Percentiles rank a stretch among this genome's conserved stretches.
These are phyloP conservation scores for Penicillium maclennaniae DNA, from an alignment of 495 filamentous ascomycete genomes.

Conservation along the genomic window DNA sequence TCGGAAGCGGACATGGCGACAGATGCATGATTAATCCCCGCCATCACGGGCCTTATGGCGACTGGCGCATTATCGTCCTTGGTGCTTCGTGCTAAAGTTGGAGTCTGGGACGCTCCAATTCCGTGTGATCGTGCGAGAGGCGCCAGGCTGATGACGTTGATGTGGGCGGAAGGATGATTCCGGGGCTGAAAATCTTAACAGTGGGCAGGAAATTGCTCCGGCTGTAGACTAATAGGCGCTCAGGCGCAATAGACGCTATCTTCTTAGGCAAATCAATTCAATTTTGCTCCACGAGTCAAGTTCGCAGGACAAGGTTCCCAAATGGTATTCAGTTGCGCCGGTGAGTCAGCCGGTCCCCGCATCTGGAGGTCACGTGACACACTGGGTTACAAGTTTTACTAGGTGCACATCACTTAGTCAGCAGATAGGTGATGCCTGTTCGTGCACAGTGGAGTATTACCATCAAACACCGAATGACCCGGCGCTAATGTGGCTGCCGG, in stretches of 20 bases:
- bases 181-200: not conserved
- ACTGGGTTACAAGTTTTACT: too few species aligned
- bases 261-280: slow-evolving; percentile 1
- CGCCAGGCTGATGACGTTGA: slow-evolving; percentile 40
- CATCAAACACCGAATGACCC: too few species aligned
- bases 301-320: slow-evolving; percentile 2
- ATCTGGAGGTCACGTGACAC: too few species aligned
- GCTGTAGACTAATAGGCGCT: not conserved
- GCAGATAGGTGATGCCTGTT: too few species aligned
- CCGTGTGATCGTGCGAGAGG: slow-evolving; percentile 34
- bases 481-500: not conserved
- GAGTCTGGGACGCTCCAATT: slow-evolving; percentile 36
- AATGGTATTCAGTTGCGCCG: not conserved
- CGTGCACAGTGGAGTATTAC: too few species aligned
- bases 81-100: slow-evolving; percentile 24
- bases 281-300: slow-evolving; percentile 8
- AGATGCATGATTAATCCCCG: slow-evolving; percentile 37
- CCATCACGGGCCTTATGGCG: slow-evolving; percentile 43
- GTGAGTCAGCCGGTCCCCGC: not conserved
- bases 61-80: slow-evolving; percentile 37
- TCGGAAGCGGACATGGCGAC: slow-evolving; percentile 33
- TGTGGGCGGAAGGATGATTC: slow-evolving; percentile 5
- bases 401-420: too few species aligned
- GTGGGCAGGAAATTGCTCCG: not conserved
- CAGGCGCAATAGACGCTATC: slow-evolving; percentile 1